Evolutionary conservation across 495 filamentous ascomycete species (phyloP).

Genomic region (Penicillium canariense): DNA sequence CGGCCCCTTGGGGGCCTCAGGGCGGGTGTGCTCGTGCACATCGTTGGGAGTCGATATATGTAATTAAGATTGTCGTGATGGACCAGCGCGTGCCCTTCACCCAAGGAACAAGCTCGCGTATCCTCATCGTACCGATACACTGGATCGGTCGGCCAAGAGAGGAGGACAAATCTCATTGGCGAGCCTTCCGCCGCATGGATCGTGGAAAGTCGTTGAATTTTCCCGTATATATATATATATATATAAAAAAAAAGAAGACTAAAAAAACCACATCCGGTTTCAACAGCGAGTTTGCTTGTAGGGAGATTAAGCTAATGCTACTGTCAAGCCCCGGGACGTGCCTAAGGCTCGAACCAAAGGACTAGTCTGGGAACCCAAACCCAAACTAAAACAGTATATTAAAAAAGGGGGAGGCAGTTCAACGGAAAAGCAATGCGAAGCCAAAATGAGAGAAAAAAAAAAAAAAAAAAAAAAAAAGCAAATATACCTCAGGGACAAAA

Average conservation of each 20-base stretch:
- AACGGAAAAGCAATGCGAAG: not conserved
- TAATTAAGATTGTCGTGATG: slow-evolving; percentile 22
- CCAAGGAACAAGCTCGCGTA: slow-evolving; percentile 17
- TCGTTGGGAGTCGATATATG: slow-evolving; percentile 5
- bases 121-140: slow-evolving; percentile 2
- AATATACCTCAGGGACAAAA: not conserved
- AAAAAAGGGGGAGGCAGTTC: slow-evolving; percentile 9
- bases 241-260: not conserved
- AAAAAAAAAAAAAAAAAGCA: slow-evolving; percentile 6
- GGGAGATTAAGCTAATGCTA: slow-evolving; percentile 18
- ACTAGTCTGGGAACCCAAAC: not conserved
- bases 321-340: slow-evolving; percentile 4
- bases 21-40: too few species aligned
- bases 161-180: slow-evolving; percentile 14
- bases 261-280: not conserved
- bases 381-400: slow-evolving; percentile 3
- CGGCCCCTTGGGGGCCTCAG: too few species aligned
- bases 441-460: slow-evolving; percentile 5
- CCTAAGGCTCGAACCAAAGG: slow-evolving; percentile 6
- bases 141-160: slow-evolving; percentile 13
- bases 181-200: slow-evolving; percentile 2
- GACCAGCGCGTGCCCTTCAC: slow-evolving; percentile 7
- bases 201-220: slow-evolving; percentile 5
- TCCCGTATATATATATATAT: not conserved
- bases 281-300: too few species aligned